These are phyloP conservation scores for Elsinoe fawcettii DNA, from an alignment of 2,329 filamentous ascomycete genomes.

Conservation along the genomic window DNA sequence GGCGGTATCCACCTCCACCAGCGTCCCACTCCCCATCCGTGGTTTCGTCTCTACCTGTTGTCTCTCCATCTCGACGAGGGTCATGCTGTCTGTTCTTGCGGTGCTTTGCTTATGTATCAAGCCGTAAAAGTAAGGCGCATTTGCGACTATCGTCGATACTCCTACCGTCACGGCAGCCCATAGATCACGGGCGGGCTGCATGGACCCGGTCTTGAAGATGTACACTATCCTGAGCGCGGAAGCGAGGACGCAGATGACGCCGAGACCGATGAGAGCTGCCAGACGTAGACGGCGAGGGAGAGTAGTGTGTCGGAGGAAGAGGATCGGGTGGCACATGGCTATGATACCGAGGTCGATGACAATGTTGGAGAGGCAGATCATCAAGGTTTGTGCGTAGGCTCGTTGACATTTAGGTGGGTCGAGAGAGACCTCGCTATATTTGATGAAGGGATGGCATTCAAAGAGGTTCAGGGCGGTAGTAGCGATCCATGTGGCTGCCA, in stretches of 20 bases:
- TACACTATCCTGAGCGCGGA: conserved; percentile 17
- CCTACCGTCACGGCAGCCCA: conserved; percentile 20
- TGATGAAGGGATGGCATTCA: conserved; percentile 32
- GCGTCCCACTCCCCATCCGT: background rate
- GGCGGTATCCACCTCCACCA: background rate
- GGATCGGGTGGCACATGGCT: conserved; percentile 21
- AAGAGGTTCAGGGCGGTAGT: conserved; percentile 30
- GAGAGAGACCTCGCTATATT: conserved; percentile 24
- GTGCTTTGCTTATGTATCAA: background rate
- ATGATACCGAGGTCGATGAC: conserved; percentile 25
- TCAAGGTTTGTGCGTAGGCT: conserved; percentile 30
- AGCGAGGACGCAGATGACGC: conserved; percentile 19
- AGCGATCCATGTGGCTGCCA: conserved; percentile 26
- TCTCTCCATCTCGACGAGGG: background rate
- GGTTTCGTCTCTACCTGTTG: background rate
- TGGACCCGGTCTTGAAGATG: conserved; percentile 18
- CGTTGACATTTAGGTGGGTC: conserved; percentile 23
- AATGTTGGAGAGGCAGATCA: conserved; percentile 31
- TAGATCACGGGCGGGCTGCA: conserved; percentile 19
- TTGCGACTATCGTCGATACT: conserved; percentile 19
- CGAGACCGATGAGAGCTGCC: conserved; percentile 17
- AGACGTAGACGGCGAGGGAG: conserved; percentile 7
- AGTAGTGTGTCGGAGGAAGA: conserved; percentile 15
- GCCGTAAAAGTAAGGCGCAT: conserved; percentile 19
- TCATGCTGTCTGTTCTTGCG: background rate